Conservation (phyloP, 371 early-diverging fungal genomes). For the Scutellospora calospora region DNA sequence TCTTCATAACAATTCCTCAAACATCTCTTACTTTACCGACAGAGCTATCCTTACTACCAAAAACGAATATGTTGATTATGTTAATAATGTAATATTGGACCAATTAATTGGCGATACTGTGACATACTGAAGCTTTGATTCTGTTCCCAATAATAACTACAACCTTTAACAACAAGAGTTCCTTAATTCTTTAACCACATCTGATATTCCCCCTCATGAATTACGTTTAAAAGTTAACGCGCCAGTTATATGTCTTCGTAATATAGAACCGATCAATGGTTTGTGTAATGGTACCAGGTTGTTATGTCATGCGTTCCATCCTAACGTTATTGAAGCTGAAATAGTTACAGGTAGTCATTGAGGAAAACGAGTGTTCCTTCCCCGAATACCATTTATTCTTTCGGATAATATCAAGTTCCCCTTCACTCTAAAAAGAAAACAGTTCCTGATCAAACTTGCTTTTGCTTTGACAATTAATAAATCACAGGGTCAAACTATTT, state of each 20-base stretch:
- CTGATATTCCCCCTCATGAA: not conserved
- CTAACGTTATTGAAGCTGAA: slow-evolving; percentile 6
- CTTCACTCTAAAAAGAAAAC: slow-evolving; percentile 16
- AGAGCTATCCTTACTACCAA: not conserved
- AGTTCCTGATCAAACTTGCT: slow-evolving; percentile 46
- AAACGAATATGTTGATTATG: slow-evolving; percentile 12
- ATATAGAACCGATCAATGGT: slow-evolving; percentile 45
- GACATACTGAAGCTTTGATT: not conserved
- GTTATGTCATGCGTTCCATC: slow-evolving; percentile 20
- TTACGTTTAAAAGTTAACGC: slow-evolving; percentile 10
- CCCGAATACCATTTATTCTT: not conserved
- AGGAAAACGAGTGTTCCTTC: not conserved
- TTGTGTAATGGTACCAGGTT: slow-evolving; percentile 48
- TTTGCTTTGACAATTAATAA: slow-evolving; percentile 50
- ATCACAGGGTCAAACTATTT: slow-evolving; percentile 47
- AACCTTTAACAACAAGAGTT: slow-evolving; percentile 21
- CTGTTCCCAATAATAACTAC: not conserved
- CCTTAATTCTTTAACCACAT: not conserved
- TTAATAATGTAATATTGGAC: not conserved
- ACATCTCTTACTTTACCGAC: not conserved
- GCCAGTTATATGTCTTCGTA: slow-evolving; percentile 41
- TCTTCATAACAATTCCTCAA: not conserved
- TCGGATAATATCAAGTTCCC: slow-evolving; percentile 10
- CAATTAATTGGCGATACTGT: not conserved
- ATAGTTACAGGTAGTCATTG: not conserved